Evolutionary conservation across 75 land plant species (phyloP).

Genomic region (Picea glauca): DNA sequence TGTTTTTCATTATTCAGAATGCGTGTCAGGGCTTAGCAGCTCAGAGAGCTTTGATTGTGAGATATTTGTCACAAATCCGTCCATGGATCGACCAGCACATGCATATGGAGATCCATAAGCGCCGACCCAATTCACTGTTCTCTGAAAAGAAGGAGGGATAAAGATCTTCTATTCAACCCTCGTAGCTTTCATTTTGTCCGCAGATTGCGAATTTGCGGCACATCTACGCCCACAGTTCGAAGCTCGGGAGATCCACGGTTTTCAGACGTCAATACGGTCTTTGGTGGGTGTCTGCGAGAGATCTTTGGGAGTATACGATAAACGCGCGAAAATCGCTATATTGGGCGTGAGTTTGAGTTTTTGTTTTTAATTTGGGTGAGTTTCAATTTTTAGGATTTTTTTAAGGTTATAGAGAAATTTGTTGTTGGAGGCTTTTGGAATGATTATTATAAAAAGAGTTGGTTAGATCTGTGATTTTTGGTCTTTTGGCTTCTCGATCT

Average conservation of each 20-base stretch:
- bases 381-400: background rate
- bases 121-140: no score
- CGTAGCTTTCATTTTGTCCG: no score
- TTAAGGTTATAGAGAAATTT: background rate
- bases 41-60: no score
- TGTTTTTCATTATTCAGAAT: no score
- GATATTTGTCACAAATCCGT: no score
- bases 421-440: background rate
- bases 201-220: no score
- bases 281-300: background rate
- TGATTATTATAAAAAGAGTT: background rate
- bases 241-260: slow-evolving; percentile 1
- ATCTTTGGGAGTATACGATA: background rate
- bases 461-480: background rate
- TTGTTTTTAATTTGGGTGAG: background rate
- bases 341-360: background rate
- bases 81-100: no score
- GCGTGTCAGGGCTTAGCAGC: no score
- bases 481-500: slow-evolving; percentile 1
- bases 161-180: no score
- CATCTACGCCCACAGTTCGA: background rate
- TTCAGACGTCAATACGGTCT: background rate
- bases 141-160: no score
- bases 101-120: no score
- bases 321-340: background rate